Conservation (phyloP, 2,329 filamentous ascomycete species). For the Aspergillus sp. region DNA sequence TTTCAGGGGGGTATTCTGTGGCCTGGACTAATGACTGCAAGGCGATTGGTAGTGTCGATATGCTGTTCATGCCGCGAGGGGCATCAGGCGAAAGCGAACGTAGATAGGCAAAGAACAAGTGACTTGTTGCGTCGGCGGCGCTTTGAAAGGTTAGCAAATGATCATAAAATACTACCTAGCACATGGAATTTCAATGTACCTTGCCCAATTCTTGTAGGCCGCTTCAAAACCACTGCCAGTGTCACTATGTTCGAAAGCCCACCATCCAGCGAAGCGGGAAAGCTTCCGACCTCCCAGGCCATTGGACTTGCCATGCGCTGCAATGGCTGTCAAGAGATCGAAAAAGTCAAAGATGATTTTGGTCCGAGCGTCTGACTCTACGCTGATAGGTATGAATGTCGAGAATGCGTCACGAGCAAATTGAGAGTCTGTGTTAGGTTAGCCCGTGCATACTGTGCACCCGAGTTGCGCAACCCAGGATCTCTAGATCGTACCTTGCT, state of each 20-base stretch:
- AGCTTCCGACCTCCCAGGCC: slow-evolving; percentile 91
- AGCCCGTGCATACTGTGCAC: slow-evolving; percentile 19
- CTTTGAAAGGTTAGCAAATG: slow-evolving; percentile 49
- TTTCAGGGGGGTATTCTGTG: slow-evolving; percentile 88
- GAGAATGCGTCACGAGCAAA: slow-evolving; percentile 91
- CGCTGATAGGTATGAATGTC: slow-evolving; percentile 92
- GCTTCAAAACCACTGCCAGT: slow-evolving; percentile 89
- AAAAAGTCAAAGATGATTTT: slow-evolving; percentile 97
- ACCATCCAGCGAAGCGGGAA: slow-evolving; percentile 95
- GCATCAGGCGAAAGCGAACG: slow-evolving; percentile 82
- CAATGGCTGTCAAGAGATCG: slow-evolving; percentile 84
- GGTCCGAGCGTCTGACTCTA: slow-evolving; percentile 80
- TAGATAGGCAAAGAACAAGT: slow-evolving; percentile 96
- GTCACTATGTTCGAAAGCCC: slow-evolving; percentile 92
- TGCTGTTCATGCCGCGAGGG: slow-evolving; percentile 67
- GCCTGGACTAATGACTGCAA: slow-evolving; percentile 87
- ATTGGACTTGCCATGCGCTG: slow-evolving; percentile 89
- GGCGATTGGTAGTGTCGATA: slow-evolving; percentile 83
- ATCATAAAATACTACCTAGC: background rate
- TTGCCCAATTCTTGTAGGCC: slow-evolving; percentile 85
- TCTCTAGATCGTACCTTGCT: slow-evolving; percentile 65
- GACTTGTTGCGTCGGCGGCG: slow-evolving; percentile 91
- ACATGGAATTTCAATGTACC: slow-evolving; percentile 50
- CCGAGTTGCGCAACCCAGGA: slow-evolving; percentile 3
- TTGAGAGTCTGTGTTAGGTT: slow-evolving; percentile 68